A percentile compares a stretch with the other conserved stretches of the same genome.
Conservation (phyloP, 352 stramenopile species). For the Globisporangium heterothallicum region DNA sequence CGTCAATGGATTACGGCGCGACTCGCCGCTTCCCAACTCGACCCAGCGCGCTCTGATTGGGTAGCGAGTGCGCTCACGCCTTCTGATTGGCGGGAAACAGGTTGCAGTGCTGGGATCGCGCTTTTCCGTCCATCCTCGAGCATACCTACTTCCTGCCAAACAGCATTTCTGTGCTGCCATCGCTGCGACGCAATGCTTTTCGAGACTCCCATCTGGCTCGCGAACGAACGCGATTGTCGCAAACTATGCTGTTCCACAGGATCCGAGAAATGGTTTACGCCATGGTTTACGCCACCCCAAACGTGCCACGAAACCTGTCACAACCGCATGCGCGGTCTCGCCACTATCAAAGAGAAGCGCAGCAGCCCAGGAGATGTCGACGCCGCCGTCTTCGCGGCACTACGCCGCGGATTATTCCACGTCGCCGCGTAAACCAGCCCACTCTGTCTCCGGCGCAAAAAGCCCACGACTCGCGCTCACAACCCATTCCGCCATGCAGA, state of each 20-base stretch:
- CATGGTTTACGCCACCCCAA: neutral
- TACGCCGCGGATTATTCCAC: no score
- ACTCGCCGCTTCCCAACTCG: neutral
- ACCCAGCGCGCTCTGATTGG: neutral
- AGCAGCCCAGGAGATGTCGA: neutral
- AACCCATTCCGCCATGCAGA: neutral
- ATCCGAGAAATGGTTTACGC: conserved; percentile 1
- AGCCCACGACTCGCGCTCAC: neutral
- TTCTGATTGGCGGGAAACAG: neutral
- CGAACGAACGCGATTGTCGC: neutral
- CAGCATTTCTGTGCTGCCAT: neutral
- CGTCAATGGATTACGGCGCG: conserved; percentile 2
- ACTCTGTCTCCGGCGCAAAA: neutral
- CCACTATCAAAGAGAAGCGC: neutral
- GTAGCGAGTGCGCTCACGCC: neutral
- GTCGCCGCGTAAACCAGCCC: neutral
- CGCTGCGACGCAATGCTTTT: neutral
- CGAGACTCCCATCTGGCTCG: neutral
- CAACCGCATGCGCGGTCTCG: neutral
- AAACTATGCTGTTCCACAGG: neutral
- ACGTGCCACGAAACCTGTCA: neutral
- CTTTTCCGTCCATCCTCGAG: no score
- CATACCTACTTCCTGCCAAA: neutral
- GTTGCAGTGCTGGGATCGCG: neutral
- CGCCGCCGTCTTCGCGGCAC: neutral